Base-by-base conservation (phyloP, 2,329 filamentous ascomycete genomes). In the Grosmannia huntii region DNA sequence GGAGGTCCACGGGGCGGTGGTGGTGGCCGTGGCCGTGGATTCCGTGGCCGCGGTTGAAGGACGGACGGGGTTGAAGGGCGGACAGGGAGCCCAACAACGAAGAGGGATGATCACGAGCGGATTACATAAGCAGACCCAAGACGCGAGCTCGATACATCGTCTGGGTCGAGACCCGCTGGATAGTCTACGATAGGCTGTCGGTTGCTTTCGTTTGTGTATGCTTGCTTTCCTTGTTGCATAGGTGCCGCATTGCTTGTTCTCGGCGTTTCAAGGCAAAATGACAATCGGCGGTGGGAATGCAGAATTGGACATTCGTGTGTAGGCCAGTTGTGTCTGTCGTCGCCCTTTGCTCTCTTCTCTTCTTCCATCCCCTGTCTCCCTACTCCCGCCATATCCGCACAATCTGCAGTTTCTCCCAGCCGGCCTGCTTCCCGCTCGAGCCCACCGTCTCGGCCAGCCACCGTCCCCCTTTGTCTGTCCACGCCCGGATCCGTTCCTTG, bases 371-470 rank as follows among this genome's bases (percentile, higher is more conserved):
- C 38, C 19, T 16, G 10, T 19, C 41, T 7, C 59, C 3, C 31
- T 58, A 59, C 46, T 76, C 76, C 66, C 83, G 81, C 87, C 89
- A 95, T 68, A 96, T 87, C 68, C 91, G 82, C 65, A 97, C 75
- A 65, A 99, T 87, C 67, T 90, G 86, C 70, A 99, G 75, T 73
- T 87, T 95, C 75, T 99, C 94, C 91, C 92, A 96, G 0, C 94
- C 94, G 33, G 87, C 92, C 70, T 87, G 83, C 75, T 86, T 90
- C 54, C 92, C 92, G 70, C 90, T 96, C 57, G 78, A 80, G 7
- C 88, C 86, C 5, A 95, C 90, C 21, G 82, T 89, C 69, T 90
- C 84, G 11, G 82, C 89, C 61, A 71, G 77, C 94, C 92, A 97
- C 5, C 50, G 27, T 74, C 12, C 53, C 19, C n/a, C 25, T 9